These are phyloP conservation scores for Quercus tomentella DNA, from an alignment of 331 rosid genomes.

Conservation along the genomic window DNA sequence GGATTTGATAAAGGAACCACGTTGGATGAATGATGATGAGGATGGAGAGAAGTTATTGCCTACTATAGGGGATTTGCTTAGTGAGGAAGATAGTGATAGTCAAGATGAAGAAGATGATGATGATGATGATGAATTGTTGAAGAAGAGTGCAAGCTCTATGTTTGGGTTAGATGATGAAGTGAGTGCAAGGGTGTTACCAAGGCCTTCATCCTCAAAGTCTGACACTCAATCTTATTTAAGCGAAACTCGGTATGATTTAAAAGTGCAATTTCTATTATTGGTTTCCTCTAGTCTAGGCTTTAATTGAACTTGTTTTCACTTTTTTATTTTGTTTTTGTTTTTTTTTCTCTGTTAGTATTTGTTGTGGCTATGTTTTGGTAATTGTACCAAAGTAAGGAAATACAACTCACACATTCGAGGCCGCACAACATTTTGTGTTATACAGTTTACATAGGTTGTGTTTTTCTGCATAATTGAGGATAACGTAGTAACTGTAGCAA, in stretches of 20 bases:
- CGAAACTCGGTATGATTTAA: slow-evolving; percentile 52
- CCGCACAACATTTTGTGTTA: background rate
- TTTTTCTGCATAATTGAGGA: background rate
- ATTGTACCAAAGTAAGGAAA: background rate
- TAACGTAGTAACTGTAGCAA: too few relatives aligned
- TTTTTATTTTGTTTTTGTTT: background rate
- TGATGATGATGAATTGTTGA: slow-evolving; percentile 27
- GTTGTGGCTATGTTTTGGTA: background rate
- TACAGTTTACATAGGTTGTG: background rate
- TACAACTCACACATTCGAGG: background rate
- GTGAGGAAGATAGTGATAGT: slow-evolving; percentile 51
- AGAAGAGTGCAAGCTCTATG: slow-evolving; percentile 40
- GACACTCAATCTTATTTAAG: slow-evolving; percentile 73
- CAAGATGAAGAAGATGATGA: slow-evolving; percentile 15
- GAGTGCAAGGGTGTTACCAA: slow-evolving; percentile 19
- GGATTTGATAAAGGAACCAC: slow-evolving; percentile 2
- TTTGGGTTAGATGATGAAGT: slow-evolving; percentile 32
- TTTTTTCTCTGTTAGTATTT: background rate
- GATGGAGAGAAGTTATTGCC: slow-evolving; percentile 19
- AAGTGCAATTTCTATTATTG: background rate
- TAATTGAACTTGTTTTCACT: background rate
- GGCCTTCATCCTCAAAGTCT: slow-evolving; percentile 39
- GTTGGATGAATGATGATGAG: slow-evolving; percentile 25
- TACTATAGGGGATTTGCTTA: slow-evolving; percentile 36
- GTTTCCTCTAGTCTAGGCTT: background rate